phyloP scores from a whole-genome alignment of 2,329 filamentous ascomycete species.

The Pseudocercospora pini-densiflorae region DNA sequence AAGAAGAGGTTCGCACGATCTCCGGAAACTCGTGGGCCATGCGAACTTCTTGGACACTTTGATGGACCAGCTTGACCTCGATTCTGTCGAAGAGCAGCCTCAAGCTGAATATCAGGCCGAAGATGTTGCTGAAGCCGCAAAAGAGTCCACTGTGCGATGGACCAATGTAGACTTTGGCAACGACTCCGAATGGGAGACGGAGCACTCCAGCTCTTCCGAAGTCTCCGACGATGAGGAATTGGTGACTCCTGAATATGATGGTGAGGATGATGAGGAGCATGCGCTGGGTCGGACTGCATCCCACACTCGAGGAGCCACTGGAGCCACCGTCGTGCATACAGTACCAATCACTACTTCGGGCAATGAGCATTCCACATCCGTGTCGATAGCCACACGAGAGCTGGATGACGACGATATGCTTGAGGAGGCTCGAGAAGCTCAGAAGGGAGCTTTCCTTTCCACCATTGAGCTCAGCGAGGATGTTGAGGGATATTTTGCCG shows the following conservation, averaged over 20 bases:
- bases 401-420: slow-evolving; percentile 4
- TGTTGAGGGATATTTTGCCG: background rate
- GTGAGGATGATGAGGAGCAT: slow-evolving; percentile 6
- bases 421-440: background rate
- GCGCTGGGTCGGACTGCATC: background rate
- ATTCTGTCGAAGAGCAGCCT: slow-evolving; percentile 3
- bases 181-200: slow-evolving; percentile 2
- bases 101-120: background rate
- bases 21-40: slow-evolving; percentile 1
- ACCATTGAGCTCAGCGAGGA: background rate
- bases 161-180: background rate
- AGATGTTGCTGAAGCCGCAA: background rate
- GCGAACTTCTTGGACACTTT: slow-evolving; percentile 6
- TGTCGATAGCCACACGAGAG: slow-evolving; percentile 8
- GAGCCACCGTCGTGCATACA: background rate
- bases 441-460: background rate
- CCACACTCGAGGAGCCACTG: slow-evolving; percentile 1
- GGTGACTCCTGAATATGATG: slow-evolving; percentile 3
- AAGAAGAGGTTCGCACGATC: slow-evolving; percentile 6
- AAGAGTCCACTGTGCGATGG: slow-evolving; percentile 5
- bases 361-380: background rate
- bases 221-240: slow-evolving; percentile 5
- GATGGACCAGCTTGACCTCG: slow-evolving; percentile 7
- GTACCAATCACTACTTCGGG: background rate
- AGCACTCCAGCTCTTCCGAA: slow-evolving; percentile 1